Evolutionary conservation across 2,329 filamentous ascomycete species (phyloP), one percentile per base, ranked within the genome.

Genomic region (Hymenoscyphus occultus): DNA sequence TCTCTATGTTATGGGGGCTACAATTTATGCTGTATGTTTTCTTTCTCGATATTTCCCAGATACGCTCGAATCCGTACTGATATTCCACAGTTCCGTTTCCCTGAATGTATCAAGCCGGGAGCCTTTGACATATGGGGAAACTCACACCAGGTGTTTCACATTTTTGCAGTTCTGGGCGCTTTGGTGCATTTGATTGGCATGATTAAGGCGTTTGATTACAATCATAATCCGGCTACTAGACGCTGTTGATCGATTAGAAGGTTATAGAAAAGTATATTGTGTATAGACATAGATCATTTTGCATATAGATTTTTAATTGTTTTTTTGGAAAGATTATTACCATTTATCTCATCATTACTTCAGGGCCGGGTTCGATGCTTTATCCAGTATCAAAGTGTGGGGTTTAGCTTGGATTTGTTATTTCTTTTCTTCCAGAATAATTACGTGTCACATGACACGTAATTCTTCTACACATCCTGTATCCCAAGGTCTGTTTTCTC

Each of bases 131-230:
- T 80, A 39, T 78, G 74, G 67, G 78, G 79, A 16, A 76, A 77
- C 3, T 82, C 80, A 14, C 80, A 82, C 65, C 80, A 82, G 66
- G 76, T 82, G 6, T 82, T 82, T 63, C 80, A 82, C 62, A 69
- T 80, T 12, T 73, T 81, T 6, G 79, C 82, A 10, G 80, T 80
- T 0, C 39, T 81, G 5, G 78, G 77, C 5, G 77, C 77, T 32
- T 67, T 74, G 35, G 71, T 78, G 13, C 78, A 83, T 72, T 67
- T 80, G 51, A 69, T 76, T 56, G 79, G 75, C 1, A 70, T 79
- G 54, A 65, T 75, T 68, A 70, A 69, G 51, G 76, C 75, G 16
- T 73, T 74, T 40, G 59, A 66, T 45, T 66, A 56, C 31, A 64
- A 66, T 56, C 62, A 66, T 32, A 61, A 66, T 66, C 65, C 64